phyloP scores from a whole-genome alignment of 495 filamentous ascomycete genomes.

The Paragyromitra xinjiangensis region DNA sequence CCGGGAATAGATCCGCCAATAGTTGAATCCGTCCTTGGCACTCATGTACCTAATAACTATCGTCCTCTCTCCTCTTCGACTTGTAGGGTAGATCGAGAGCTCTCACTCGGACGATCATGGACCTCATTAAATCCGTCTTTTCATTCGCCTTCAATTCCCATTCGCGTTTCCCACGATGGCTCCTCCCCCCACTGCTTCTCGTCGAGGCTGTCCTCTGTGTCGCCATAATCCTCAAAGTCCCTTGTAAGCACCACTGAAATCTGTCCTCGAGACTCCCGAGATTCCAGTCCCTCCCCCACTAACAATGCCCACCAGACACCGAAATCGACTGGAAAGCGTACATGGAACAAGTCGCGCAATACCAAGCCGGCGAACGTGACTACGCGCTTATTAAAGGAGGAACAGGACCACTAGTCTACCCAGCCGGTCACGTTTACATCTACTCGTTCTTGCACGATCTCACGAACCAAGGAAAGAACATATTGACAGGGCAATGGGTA shows the following conservation, averaged over 20 bases:
- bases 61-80: not conserved
- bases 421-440: conserved; percentile 89
- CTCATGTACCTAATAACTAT: not conserved
- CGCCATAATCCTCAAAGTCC: conserved; percentile 81
- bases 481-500: conserved; percentile 78
- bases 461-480: conserved; percentile 78
- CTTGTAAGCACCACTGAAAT: conserved; percentile 69
- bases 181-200: conserved; percentile 70
- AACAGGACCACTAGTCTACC: conserved; percentile 94
- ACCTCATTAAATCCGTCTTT: conserved; percentile 33
- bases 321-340: conserved; percentile 98
- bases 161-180: conserved; percentile 49
- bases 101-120: conserved; percentile 31
- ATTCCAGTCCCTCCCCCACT: not conserved
- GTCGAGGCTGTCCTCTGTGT: conserved; percentile 78
- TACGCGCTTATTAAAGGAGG: conserved; percentile 85
- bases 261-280: not conserved
- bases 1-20: no score
- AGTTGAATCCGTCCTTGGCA: no score
- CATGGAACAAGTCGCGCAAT: conserved; percentile 89
- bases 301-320: conserved; percentile 70
- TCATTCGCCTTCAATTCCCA: conserved; percentile 39
- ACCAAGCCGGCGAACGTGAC: conserved; percentile 82
- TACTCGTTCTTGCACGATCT: conserved; percentile 81
- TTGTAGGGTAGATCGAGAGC: not conserved